These are phyloP conservation scores for Podila verticillata DNA, from an alignment of 192 early-diverging fungal genomes.

Conservation along the genomic window DNA sequence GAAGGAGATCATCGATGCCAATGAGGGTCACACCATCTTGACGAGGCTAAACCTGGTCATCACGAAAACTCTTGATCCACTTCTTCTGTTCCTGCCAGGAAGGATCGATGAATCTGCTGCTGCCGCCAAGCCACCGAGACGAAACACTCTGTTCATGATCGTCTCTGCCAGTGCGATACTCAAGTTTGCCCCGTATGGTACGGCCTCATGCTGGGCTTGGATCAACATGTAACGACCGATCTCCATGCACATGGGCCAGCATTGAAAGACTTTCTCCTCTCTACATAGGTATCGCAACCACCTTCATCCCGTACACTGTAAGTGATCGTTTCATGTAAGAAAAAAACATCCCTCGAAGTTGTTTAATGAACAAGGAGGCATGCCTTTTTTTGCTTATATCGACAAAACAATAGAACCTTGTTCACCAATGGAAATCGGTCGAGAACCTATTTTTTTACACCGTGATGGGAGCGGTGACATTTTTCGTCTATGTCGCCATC, in stretches of 20 bases:
- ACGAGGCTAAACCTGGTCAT: not conserved
- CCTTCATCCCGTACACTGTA: conserved; percentile 16
- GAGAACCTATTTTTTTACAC: not conserved
- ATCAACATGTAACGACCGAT: not conserved
- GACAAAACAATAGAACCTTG: conserved; percentile 9
- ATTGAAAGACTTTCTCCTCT: not conserved
- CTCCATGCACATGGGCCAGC: not conserved
- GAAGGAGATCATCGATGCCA: not conserved
- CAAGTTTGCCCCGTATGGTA: conserved; percentile 8
- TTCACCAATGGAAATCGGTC: not conserved
- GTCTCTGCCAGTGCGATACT: not conserved
- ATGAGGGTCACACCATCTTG: not conserved
- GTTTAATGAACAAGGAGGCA: not conserved
- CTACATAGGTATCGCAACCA: not conserved
- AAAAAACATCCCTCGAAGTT: too few relatives aligned
- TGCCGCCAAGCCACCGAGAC: not conserved
- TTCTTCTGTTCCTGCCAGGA: conserved; percentile 7
- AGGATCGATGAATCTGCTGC: not conserved
- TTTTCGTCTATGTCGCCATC: conserved; percentile 8
- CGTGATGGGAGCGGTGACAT: not conserved
- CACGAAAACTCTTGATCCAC: conserved; percentile 1
- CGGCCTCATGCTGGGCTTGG: too few relatives aligned
- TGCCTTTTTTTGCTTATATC: not conserved
- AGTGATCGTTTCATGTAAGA: not conserved
- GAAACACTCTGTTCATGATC: conserved; percentile 4